phyloP scores from a whole-genome alignment of 805 yeast genomes.

The Cyberlindnera nakhonratchasimensis region DNA sequence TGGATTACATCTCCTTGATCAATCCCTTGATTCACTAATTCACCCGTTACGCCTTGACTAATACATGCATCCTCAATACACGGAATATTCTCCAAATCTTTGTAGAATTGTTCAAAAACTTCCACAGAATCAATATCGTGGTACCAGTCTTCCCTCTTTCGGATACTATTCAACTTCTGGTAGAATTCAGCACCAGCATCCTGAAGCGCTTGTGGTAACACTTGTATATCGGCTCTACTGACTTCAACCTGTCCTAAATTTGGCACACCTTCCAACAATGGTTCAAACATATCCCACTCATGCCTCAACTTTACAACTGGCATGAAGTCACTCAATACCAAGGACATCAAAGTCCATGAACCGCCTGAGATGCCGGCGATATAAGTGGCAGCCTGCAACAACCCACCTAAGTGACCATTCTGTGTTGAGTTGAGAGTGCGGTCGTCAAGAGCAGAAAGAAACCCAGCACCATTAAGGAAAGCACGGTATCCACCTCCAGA shows the following conservation, averaged over 20 bases:
- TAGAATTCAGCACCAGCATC: constrained; percentile 25
- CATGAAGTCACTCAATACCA: constrained; percentile 36
- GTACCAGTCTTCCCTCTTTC: constrained; percentile 13
- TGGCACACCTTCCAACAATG: constrained; percentile 56
- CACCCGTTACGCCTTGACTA: neutral
- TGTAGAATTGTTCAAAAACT: constrained; percentile 25
- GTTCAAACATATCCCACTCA: constrained; percentile 43
- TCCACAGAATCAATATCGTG: constrained; percentile 8
- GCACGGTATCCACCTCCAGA: constrained; percentile 93
- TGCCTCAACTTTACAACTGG: constrained; percentile 35
- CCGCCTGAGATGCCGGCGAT: constrained; percentile 83
- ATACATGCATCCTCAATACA: constrained; percentile 8
- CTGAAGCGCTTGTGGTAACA: constrained; percentile 21
- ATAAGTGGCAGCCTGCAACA: constrained; percentile 67
- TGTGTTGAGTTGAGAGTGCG: constrained; percentile 54
- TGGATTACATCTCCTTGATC: neutral
- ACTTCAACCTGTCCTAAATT: constrained; percentile 42
- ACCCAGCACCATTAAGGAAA: constrained; percentile 83
- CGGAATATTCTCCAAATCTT: constrained; percentile 18
- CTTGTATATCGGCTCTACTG: constrained; percentile 28
- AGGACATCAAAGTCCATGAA: constrained; percentile 57
- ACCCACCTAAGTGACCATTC: constrained; percentile 63
- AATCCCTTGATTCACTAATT: neutral
- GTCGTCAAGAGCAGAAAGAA: constrained; percentile 72
- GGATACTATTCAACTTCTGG: constrained; percentile 19